Conservation (phyloP, 768 basidiomycete genomes). For the Russula earlei region DNA sequence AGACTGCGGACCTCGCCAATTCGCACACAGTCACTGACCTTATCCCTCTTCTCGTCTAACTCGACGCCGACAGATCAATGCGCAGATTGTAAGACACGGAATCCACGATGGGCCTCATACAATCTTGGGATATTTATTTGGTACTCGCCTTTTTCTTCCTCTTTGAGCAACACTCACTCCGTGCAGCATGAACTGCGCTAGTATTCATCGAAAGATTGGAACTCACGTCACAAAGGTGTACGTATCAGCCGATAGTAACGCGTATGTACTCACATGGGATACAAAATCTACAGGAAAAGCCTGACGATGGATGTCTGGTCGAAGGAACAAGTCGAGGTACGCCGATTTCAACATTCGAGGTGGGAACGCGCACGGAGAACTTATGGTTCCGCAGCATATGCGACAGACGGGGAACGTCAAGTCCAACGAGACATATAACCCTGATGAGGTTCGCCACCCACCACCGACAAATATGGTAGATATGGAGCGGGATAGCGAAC, state of each 20-base stretch:
- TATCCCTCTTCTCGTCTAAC: neutral
- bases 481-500: slow-evolving; percentile 74
- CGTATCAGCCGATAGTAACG: slow-evolving; percentile 23
- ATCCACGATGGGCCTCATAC: slow-evolving; percentile 83
- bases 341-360: slow-evolving; percentile 23
- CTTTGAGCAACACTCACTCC: slow-evolving; percentile 10
- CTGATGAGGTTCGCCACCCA: slow-evolving; percentile 72
- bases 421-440: slow-evolving; percentile 74
- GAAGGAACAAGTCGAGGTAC: slow-evolving; percentile 80
- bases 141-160: slow-evolving; percentile 34
- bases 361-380: slow-evolving; percentile 6
- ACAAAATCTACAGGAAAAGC: slow-evolving; percentile 56
- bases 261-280: neutral
- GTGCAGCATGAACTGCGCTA: slow-evolving; percentile 73
- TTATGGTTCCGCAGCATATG: slow-evolving; percentile 50
- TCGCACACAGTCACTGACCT: neutral
- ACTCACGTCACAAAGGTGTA: slow-evolving; percentile 93
- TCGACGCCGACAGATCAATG: slow-evolving; percentile 52
- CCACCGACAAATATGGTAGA: slow-evolving; percentile 76
- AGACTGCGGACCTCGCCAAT: neutral
- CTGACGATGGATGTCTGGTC: slow-evolving; percentile 81
- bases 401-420: slow-evolving; percentile 70
- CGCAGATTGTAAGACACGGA: slow-evolving; percentile 84
- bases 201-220: slow-evolving; percentile 89
- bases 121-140: slow-evolving; percentile 88